These are phyloP conservation scores for Hymenoscyphus infarciens DNA, from an alignment of 2,329 filamentous ascomycete genomes.

Conservation along the genomic window DNA sequence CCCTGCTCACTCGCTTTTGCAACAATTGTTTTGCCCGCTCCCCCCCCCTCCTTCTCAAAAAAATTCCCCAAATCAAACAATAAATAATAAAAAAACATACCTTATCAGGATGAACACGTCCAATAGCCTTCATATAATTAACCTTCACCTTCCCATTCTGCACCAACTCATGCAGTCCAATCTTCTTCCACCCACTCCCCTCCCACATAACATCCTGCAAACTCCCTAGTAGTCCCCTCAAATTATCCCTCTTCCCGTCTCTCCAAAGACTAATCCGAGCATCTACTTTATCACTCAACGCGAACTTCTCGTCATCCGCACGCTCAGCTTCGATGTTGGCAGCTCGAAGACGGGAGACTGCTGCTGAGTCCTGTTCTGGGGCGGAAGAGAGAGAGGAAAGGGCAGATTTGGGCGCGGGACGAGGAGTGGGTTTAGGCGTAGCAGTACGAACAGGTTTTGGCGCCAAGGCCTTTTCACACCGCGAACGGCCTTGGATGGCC, in stretches of 20 bases:
- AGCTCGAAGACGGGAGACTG: conserved; percentile 75
- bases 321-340: conserved; percentile 83
- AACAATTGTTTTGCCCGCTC: too few relatives aligned
- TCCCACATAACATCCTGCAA: conserved; percentile 89
- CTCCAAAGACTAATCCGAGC: conserved; percentile 77
- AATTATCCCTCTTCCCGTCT: conserved; percentile 86
- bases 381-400: conserved; percentile 39
- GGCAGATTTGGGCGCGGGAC: conserved; percentile 40
- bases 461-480: conserved; percentile 82
- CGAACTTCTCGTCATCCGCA: conserved; percentile 90
- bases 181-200: conserved; percentile 92
- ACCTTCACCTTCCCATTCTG: conserved; percentile 96
- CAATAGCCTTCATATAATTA: conserved; percentile 98
- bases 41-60: too few relatives aligned
- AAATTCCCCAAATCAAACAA: neutral
- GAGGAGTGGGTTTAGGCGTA: conserved; percentile 40
- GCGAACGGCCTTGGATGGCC: conserved; percentile 78
- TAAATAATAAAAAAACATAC: conserved; percentile 49
- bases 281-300: conserved; percentile 80
- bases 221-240: conserved; percentile 82
- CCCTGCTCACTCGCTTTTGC: too few relatives aligned
- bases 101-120: conserved; percentile 98
- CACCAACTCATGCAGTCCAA: conserved; percentile 89
- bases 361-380: conserved; percentile 56
- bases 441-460: conserved; percentile 56